Percentiles rank a stretch among this genome's conserved stretches.
phyloP scores from a whole-genome alignment of 345 rosid species.

The Salix caprea region DNA sequence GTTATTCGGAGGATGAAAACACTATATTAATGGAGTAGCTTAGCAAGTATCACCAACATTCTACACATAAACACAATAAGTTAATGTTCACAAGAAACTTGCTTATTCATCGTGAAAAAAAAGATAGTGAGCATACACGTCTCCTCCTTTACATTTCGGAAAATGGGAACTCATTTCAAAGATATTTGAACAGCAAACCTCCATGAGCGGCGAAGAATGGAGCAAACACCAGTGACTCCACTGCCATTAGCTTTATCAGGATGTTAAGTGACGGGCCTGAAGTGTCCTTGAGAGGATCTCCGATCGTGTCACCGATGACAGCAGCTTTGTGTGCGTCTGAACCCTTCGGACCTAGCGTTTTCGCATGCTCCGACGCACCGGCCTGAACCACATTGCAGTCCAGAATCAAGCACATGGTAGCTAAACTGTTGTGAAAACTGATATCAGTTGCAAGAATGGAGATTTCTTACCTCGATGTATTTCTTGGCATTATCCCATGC shows the following conservation, averaged over 20 bases:
- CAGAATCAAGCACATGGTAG: neutral
- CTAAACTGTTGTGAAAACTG: neutral
- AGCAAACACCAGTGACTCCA: constrained; percentile 67
- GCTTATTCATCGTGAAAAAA: neutral
- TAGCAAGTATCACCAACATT: neutral
- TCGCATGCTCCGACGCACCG: constrained; percentile 56
- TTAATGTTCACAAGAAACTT: neutral
- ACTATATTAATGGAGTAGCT: neutral
- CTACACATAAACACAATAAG: neutral
- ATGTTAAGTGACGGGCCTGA: constrained; percentile 71
- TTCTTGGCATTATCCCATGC: constrained; percentile 77
- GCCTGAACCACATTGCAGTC: constrained; percentile 28
- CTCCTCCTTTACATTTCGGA: neutral
- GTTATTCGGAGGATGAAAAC: neutral
- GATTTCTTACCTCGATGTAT: constrained; percentile 51
- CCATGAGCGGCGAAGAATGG: constrained; percentile 74
- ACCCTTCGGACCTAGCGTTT: constrained; percentile 59
- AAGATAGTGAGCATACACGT: neutral
- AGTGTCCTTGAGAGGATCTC: constrained; percentile 72
- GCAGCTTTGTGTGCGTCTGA: constrained; percentile 73
- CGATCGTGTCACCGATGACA: constrained; percentile 66
- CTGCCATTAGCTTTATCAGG: constrained; percentile 77
- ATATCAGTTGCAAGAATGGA: neutral
- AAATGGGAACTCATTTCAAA: constrained; percentile 18
- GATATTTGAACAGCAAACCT: constrained; percentile 49